phyloP scores from a whole-genome alignment of 2,329 filamentous ascomycete species.

The Ascochyta viciae-villosae region DNA sequence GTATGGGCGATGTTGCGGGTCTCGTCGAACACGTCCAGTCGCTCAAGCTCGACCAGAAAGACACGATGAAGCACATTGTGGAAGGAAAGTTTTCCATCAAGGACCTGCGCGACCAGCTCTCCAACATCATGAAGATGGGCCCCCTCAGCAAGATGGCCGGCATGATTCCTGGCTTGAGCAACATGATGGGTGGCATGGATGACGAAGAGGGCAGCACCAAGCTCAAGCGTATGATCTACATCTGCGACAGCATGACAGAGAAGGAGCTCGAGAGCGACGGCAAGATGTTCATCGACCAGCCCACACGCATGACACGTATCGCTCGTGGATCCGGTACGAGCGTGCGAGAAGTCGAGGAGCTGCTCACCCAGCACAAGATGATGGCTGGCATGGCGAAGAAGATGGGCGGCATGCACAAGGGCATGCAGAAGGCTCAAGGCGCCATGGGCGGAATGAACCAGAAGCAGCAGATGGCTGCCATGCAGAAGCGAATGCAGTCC shows the following conservation, averaged over 20 bases:
- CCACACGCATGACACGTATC: slow-evolving; percentile 89
- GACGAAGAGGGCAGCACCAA: slow-evolving; percentile 95
- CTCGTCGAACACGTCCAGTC: slow-evolving; percentile 96
- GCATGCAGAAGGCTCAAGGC: slow-evolving; percentile 92
- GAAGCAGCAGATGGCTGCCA: slow-evolving; percentile 90
- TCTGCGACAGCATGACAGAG: slow-evolving; percentile 97
- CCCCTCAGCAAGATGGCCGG: slow-evolving; percentile 96
- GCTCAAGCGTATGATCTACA: slow-evolving; percentile 97
- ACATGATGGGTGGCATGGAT: slow-evolving; percentile 94
- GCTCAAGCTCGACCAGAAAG: slow-evolving; percentile 94
- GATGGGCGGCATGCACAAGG: slow-evolving; percentile 91
- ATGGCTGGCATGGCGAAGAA: slow-evolving; percentile 99
- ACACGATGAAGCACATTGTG: slow-evolving; percentile 98
- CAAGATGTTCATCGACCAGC: slow-evolving; percentile 91
- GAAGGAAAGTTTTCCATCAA: slow-evolving; percentile 96
- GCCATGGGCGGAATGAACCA: slow-evolving; percentile 92
- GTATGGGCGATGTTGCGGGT: slow-evolving; percentile 96
- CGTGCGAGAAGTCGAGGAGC: slow-evolving; percentile 91
- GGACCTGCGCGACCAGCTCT: slow-evolving; percentile 91
- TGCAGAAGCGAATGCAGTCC: slow-evolving; percentile 93
- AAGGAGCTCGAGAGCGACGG: slow-evolving; percentile 96
- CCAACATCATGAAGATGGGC: slow-evolving; percentile 99
- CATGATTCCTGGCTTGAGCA: slow-evolving; percentile 95
- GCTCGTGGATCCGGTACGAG: slow-evolving; percentile 89
- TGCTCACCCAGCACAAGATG: slow-evolving; percentile 97